A percentile compares a stretch with the other conserved stretches of the same genome.
Evolutionary conservation across 2,329 filamentous ascomycete genomes (phyloP).

Genomic region (Aspergillus pseudoterreus): DNA sequence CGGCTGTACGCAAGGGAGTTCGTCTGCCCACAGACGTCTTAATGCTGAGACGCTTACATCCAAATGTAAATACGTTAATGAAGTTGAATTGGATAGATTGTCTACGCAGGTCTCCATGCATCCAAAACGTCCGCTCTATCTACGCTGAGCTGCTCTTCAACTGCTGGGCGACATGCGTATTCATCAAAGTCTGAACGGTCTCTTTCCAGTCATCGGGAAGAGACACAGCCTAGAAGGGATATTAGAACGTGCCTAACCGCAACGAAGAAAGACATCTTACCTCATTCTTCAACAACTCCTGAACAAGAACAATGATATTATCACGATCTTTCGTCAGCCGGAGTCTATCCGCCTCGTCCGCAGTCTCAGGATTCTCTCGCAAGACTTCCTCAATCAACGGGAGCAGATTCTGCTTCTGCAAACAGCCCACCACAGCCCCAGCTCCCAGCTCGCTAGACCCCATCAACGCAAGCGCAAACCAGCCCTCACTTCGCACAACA

Average conservation of each 20-base stretch:
- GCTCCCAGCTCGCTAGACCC: slow-evolving; percentile 33
- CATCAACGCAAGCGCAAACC: slow-evolving; percentile 48
- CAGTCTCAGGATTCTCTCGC: slow-evolving; percentile 14
- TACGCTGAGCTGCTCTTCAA: slow-evolving; percentile 10
- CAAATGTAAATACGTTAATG: no score
- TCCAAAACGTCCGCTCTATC: neutral
- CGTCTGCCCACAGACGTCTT: slow-evolving; percentile 37
- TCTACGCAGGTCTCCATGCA: neutral
- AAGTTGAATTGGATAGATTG: neutral
- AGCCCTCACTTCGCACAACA: slow-evolving; percentile 47
- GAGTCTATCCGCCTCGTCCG: slow-evolving; percentile 20
- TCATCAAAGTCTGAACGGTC: slow-evolving; percentile 28
- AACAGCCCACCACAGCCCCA: slow-evolving; percentile 29
- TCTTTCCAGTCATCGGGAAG: slow-evolving; percentile 13
- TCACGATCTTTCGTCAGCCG: slow-evolving; percentile 37
- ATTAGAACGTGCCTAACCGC: no score
- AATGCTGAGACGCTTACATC: neutral
- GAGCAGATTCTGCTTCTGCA: slow-evolving; percentile 33
- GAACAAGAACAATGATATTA: slow-evolving; percentile 38
- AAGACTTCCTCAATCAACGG: slow-evolving; percentile 32
- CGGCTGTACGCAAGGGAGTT: slow-evolving; percentile 51
- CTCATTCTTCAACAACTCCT: slow-evolving; percentile 36
- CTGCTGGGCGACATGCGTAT: slow-evolving; percentile 19
- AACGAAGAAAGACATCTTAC: slow-evolving; percentile 23
- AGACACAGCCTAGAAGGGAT: no score